phyloP scores from a whole-genome alignment of 495 filamentous ascomycete genomes.

The Neurospora terricola region DNA sequence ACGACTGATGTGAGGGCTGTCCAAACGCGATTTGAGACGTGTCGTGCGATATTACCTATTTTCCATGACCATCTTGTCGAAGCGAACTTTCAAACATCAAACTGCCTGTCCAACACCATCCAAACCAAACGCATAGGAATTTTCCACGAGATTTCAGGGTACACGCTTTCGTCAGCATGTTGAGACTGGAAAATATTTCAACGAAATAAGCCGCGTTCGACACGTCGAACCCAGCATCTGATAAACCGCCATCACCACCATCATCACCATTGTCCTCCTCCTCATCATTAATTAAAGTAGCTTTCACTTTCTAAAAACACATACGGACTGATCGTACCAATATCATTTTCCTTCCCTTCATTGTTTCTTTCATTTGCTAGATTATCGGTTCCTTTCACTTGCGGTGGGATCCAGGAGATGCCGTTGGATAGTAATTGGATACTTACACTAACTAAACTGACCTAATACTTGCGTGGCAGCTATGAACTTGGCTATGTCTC shows the following conservation, averaged over 20 bases:
- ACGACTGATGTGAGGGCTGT: constrained; percentile 40
- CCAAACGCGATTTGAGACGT: too few relatives aligned
- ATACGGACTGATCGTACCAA: neutral
- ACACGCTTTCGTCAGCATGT: neutral
- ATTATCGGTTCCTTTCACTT: neutral
- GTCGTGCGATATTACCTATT: too few relatives aligned
- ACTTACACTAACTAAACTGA: neutral
- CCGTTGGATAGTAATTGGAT: neutral
- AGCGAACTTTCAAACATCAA: neutral
- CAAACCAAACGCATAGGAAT: neutral
- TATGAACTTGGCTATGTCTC: neutral
- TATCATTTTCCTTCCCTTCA: neutral
- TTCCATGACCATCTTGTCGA: too few relatives aligned
- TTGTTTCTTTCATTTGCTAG: neutral
- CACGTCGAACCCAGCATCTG: neutral
- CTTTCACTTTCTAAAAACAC: neutral
- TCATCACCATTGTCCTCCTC: neutral
- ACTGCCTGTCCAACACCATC: neutral
- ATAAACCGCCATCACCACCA: neutral
- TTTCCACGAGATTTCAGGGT: neutral
- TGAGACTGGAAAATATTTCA: neutral
- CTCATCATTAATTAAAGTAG: neutral
- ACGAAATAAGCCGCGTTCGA: neutral
- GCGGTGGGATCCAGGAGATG: neutral
- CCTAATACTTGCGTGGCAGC: neutral